Percentiles rank a stretch among this genome's conserved stretches.
Evolutionary conservation across 225 moss, liverwort and hornwort genomes (phyloP).

Genomic region (Bryum argenteum): DNA sequence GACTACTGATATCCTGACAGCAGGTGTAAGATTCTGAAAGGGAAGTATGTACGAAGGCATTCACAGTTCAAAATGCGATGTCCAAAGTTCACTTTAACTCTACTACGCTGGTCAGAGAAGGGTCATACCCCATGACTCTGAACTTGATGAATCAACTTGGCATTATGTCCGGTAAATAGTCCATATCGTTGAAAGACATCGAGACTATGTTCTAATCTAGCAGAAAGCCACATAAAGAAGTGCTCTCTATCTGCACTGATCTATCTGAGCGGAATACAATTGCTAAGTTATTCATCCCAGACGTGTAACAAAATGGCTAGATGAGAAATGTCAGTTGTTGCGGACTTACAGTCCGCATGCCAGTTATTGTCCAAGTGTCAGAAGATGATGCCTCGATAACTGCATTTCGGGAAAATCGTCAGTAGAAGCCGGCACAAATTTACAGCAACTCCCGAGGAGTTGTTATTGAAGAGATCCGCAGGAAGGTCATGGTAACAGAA

Average conservation of each 20-base stretch:
- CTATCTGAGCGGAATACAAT: background rate
- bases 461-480: constrained; percentile 16
- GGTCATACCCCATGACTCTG: background rate
- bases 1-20: too few relatives aligned
- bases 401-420: constrained; percentile 12
- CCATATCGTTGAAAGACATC: too few relatives aligned
- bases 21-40: too few relatives aligned
- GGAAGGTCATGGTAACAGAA: constrained; percentile 20
- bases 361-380: background rate
- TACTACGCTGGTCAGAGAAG: background rate
- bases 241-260: background rate
- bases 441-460: background rate
- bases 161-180: background rate
- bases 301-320: too few relatives aligned
- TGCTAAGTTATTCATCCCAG: background rate
- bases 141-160: background rate
- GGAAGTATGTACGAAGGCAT: too few relatives aligned
- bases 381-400: background rate
- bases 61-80: too few relatives aligned
- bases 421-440: background rate
- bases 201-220: background rate
- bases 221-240: background rate
- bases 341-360: constrained; percentile 4
- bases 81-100: background rate
- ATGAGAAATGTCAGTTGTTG: background rate